These are phyloP conservation scores for Aspergillus conjunctus DNA, from an alignment of 495 filamentous ascomycete genomes.

Conservation along the genomic window DNA sequence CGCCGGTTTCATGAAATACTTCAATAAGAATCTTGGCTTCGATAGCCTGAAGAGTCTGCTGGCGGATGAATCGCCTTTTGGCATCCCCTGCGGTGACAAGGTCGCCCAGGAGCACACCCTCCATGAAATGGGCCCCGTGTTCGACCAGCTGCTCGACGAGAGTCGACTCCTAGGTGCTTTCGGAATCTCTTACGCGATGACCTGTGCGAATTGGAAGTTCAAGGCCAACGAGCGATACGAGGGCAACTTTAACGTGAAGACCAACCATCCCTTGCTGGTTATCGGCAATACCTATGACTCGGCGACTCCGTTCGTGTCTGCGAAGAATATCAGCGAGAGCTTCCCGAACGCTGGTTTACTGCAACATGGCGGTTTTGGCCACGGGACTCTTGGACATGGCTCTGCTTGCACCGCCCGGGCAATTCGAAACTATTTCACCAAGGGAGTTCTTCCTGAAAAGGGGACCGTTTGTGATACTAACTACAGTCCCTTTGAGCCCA, in stretches of 20 bases:
- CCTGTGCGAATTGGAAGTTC: constrained; percentile 46
- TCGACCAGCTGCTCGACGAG: constrained; percentile 9
- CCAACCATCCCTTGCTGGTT: constrained; percentile 45
- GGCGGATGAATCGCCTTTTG: constrained; percentile 4
- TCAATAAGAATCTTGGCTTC: neutral
- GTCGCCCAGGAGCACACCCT: constrained; percentile 15
- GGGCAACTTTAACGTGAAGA: constrained; percentile 44
- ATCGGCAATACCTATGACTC: constrained; percentile 46
- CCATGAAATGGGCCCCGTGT: constrained; percentile 27
- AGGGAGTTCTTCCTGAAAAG: constrained; percentile 40
- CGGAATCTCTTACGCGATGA: constrained; percentile 19
- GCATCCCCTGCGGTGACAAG: constrained; percentile 11
- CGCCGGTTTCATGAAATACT: constrained; percentile 6
- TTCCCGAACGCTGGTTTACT: constrained; percentile 48
- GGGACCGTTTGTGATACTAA: constrained; percentile 34
- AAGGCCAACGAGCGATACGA: constrained; percentile 42
- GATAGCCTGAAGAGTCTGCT: neutral
- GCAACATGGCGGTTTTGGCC: constrained; percentile 42
- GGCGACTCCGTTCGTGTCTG: constrained; percentile 44
- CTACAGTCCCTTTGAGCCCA: constrained; percentile 3
- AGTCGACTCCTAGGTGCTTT: constrained; percentile 27
- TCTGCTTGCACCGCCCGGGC: constrained; percentile 38
- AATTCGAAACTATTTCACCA: constrained; percentile 36
- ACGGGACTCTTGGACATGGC: constrained; percentile 35
- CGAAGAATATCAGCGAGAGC: constrained; percentile 42